Base-by-base conservation (phyloP, 768 basidiomycete species). In the Royoungia palumana region DNA sequence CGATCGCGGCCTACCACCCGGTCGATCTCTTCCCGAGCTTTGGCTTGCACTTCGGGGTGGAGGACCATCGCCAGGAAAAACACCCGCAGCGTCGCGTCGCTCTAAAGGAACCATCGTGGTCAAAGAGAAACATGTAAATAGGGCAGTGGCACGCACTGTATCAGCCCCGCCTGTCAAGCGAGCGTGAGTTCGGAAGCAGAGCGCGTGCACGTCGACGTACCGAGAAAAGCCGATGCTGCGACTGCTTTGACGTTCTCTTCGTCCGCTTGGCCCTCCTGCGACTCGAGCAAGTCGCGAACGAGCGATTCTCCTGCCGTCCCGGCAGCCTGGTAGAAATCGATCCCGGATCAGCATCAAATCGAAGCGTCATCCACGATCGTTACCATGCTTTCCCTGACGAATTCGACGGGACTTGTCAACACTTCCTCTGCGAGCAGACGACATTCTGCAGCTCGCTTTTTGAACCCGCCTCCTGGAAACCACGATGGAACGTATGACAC, bases 51-150 rank as follows among this genome's bases (percentile, higher is more conserved):
- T 20, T 67, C 60, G 3, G 70, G 70, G 44, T 69, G 35, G 19
- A 61, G 59, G 8, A 65, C 30, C 69, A 72, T 70, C 16, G 65
- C 67, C 6, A 71, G 59, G 41, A 68, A 38, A 47, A 72, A 71
- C 10, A 61, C 44, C 19, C 38, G 48, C 11, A 68, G 2, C 1
- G 37, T 50, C 2, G 47, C 47, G 50, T 46, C 45, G 17, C 21
- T 55, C 62, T 68, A 46, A 16, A 27, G 14, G 24, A 0, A 27
- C 14, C 2, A 44, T 51, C 28, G 49, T 25, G 41, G 13, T n/a
- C 27, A 16, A 24, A 19, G 2, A 19, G 14, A 11, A 16, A 17
- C n/a, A 16, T 4, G 6, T 14, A 24, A 22, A 17, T 1, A 24
- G 16, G 16, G 22, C 12, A 3, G 7, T 19, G 10, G 5, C 16